Evolutionary conservation across 2,329 filamentous ascomycete species (phyloP).

Genomic region (Nemania diffusa): DNA sequence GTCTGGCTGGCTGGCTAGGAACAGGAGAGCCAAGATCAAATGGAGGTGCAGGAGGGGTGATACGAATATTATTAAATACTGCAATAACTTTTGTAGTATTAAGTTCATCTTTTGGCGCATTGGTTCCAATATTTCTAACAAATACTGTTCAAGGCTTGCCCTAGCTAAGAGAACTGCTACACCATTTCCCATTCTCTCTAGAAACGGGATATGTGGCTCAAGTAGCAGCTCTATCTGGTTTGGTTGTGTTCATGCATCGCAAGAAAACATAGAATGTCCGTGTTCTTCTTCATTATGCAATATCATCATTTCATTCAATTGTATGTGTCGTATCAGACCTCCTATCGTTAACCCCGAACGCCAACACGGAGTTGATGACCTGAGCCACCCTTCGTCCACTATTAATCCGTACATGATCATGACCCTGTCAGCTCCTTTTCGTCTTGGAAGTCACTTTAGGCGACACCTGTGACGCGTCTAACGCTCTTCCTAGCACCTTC

Average conservation of each 20-base stretch:
- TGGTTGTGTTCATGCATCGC: neutral
- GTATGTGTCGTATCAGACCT: constrained; percentile 6
- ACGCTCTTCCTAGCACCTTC: constrained; percentile 87
- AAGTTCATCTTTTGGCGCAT: no score
- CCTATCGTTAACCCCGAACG: constrained; percentile 10
- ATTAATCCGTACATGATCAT: neutral
- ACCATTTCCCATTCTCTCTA: no score
- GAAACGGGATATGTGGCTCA: no score
- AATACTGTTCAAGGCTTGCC: neutral
- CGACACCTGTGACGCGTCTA: constrained; percentile 73
- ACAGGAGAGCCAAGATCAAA: constrained; percentile 16
- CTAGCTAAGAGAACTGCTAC: neutral
- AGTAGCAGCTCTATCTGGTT: neutral
- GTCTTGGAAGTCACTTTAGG: constrained; percentile 42
- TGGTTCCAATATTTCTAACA: no score
- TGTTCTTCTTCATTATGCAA: constrained; percentile 6
- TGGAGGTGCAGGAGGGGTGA: constrained; percentile 16
- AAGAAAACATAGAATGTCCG: neutral
- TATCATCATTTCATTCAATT: constrained; percentile 32
- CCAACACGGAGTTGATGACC: neutral
- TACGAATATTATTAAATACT: no score
- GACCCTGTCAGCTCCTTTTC: neutral
- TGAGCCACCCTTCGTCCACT: neutral
- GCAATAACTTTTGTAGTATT: no score
- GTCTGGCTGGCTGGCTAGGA: neutral